Conservation (phyloP, 306 rosid genomes). For the Lagenaria siceraria region DNA sequence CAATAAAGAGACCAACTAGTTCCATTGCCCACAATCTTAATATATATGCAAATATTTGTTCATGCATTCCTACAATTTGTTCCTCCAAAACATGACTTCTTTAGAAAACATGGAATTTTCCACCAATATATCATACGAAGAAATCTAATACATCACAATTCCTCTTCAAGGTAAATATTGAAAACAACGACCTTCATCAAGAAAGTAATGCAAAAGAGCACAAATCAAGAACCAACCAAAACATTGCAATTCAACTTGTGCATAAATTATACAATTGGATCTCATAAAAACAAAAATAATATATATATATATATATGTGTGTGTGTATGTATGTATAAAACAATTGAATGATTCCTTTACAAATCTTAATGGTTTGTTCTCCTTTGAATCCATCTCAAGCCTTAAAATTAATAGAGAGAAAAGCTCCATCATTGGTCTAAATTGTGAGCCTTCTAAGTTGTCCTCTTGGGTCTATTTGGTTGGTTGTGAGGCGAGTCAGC, state of each 20-base stretch:
- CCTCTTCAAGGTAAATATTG: neutral
- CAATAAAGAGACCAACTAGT: neutral
- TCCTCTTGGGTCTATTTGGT: too few relatives aligned
- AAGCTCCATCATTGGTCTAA: too few relatives aligned
- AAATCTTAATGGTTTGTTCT: too few relatives aligned
- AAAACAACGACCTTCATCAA: neutral
- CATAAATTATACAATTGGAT: neutral
- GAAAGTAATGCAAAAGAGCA: neutral
- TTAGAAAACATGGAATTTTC: neutral
- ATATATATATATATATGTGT: too few relatives aligned
- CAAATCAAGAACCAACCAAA: neutral
- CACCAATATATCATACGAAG: neutral
- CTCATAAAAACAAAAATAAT: too few relatives aligned
- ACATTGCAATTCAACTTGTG: neutral
- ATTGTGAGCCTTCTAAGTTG: too few relatives aligned
- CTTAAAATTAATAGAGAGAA: too few relatives aligned
- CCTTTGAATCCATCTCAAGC: too few relatives aligned
- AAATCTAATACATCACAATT: too few relatives aligned
- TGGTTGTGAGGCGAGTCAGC: too few relatives aligned
- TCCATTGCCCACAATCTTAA: neutral
- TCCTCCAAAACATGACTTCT: neutral
- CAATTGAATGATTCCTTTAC: neutral
- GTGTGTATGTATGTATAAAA: too few relatives aligned
- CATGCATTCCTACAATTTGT: neutral
- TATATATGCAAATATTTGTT: neutral